A percentile compares a stretch with the other conserved stretches of the same genome.
These are phyloP conservation scores for Saprolegnia diclina DNA, from an alignment of 352 stramenopile genomes.

Conservation along the genomic window DNA sequence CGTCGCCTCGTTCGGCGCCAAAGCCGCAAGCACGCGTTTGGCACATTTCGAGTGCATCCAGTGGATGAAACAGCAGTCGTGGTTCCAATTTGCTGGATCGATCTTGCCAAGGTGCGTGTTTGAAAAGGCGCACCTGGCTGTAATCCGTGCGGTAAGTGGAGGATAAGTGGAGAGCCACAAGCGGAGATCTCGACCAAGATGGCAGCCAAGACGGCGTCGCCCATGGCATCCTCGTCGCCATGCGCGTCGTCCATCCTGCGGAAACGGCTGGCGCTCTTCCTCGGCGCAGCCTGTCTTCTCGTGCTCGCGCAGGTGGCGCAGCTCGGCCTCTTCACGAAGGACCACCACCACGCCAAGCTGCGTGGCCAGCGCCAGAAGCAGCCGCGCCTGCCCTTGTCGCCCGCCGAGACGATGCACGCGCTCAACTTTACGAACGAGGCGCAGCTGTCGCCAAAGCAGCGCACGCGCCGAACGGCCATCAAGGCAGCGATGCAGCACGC, in stretches of 20 bases:
- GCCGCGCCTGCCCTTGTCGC: neutral
- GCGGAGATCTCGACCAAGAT: too few relatives aligned
- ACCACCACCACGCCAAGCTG: neutral
- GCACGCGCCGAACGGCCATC: conserved; percentile 39
- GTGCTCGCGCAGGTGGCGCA: conserved; percentile 1
- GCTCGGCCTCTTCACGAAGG: neutral
- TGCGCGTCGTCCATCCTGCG: neutral
- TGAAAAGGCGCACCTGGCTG: too few relatives aligned
- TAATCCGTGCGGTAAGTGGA: too few relatives aligned
- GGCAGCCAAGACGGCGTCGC: too few relatives aligned
- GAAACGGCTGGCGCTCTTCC: neutral
- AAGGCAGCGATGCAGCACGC: conserved; percentile 66
- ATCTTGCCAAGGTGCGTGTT: too few relatives aligned
- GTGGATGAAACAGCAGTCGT: too few relatives aligned
- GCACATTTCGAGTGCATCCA: too few relatives aligned
- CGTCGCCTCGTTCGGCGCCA: too few relatives aligned
- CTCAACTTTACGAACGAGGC: neutral
- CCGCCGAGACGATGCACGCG: neutral
- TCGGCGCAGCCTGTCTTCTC: neutral
- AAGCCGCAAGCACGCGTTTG: too few relatives aligned
- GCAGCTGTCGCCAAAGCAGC: neutral
- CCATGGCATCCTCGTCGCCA: neutral
- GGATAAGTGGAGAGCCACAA: too few relatives aligned
- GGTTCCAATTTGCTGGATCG: too few relatives aligned
- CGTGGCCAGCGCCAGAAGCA: neutral